A percentile compares a stretch with the other conserved stretches of the same genome.
Evolutionary conservation across 2,329 filamentous ascomycete species (phyloP).

Genomic region (Scortechinia acanthostroma): DNA sequence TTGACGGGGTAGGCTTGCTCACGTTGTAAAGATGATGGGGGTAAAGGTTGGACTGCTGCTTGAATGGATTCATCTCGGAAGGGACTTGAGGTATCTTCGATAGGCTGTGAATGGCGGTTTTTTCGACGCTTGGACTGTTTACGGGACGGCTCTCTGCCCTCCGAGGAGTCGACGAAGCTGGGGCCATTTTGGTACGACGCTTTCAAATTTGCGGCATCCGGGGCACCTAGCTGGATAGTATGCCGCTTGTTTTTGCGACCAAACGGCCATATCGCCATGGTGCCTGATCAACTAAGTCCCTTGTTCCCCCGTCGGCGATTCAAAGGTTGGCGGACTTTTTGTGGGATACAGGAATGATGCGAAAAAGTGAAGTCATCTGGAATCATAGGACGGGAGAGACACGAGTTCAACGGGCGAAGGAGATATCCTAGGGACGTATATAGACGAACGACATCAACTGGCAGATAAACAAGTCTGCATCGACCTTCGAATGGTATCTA

Average conservation of each 20-base stretch:
- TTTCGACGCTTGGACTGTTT: neutral
- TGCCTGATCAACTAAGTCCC: too few species aligned
- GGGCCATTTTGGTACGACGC: neutral
- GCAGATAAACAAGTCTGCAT: too few species aligned
- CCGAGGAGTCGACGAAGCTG: neutral
- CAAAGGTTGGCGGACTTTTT: too few species aligned
- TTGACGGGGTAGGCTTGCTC: neutral
- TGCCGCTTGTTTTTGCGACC: slow-evolving; percentile 1
- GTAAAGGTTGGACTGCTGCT: neutral
- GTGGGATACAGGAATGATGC: too few species aligned
- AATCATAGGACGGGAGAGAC: too few species aligned
- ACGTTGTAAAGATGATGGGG: neutral
- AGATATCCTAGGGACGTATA: too few species aligned
- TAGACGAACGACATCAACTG: too few species aligned
- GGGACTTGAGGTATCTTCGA: neutral
- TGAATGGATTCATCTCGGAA: neutral
- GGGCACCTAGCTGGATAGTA: neutral
- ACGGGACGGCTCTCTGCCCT: neutral
- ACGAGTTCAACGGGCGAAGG: too few species aligned
- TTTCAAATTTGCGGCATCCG: neutral
- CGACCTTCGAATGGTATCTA: too few species aligned
- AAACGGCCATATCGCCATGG: slow-evolving; percentile 1
- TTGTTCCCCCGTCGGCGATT: too few species aligned
- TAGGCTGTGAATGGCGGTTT: neutral
- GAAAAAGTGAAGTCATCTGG: too few species aligned